Base-by-base conservation (phyloP, 106 monocot genomes). In the Dioscorea zingiberensis region DNA sequence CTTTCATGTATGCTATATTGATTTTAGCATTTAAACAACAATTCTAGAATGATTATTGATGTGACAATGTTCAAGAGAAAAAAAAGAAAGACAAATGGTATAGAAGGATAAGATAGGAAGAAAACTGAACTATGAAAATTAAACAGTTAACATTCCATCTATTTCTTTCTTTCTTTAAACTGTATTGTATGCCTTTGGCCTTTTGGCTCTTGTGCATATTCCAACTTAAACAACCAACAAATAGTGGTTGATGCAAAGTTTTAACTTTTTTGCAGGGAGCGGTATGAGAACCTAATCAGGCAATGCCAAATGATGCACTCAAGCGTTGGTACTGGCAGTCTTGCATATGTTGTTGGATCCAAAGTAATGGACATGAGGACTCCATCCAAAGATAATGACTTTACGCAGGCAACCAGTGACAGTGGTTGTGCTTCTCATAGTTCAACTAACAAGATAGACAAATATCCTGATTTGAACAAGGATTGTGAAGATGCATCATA, bases 321-420 rank as follows among this genome's bases (percentile, higher is more conserved):
- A 55, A 98, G 89, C 47, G 74, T 98, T 64, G 98, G 98, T 44
- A 93, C 98, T 24, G 93, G 98, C 47, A 77, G 59, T 48, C 89
- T 98, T 92, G 98, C 98, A 6, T 98, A 98, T 72, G 86, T 67
- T 68, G 84, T 98, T 78, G 98, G 98, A 4, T 98, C 98, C 11
- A 92, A 84, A 69, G 84, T 98, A 65, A 98, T 98, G 98, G 98
- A 98, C 66, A 80, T 87, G 58, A 85, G 98, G 77, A 93, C 88
- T 55, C 55, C 71, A 24, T 80, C 89, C 13, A 93, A 78, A 70
- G 83, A 91, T 57, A 79, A 73, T 60, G 76, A 68, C 29, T 59
- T 32, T 9, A 74, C 47, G n/a, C 81, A 79, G 77, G 66, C 63
- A 65, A 63, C 69, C 58, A 72, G 26, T 0, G 56, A 60, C 70